phyloP scores from a whole-genome alignment of 1,284 basidiomycete genomes.

The Tranzscheliella williamsii region DNA sequence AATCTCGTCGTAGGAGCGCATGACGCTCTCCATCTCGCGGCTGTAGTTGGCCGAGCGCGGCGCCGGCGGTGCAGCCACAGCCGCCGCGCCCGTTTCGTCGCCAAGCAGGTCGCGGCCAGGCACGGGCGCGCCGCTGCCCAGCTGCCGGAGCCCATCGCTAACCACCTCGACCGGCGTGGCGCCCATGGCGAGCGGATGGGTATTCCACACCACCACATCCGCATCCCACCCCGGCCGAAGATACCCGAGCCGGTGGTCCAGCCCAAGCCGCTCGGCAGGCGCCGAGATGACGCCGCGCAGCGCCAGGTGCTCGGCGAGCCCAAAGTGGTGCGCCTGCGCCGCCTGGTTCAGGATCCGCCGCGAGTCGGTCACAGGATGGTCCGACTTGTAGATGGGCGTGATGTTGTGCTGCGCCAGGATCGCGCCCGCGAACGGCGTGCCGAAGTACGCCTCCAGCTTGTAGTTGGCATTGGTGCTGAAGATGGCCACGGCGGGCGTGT shows the following conservation, averaged over 20 bases:
- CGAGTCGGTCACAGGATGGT: constrained; percentile 75
- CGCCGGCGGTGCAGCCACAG: constrained; percentile 10
- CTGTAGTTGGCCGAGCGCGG: constrained; percentile 29
- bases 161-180: constrained; percentile 67
- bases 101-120: constrained; percentile 8
- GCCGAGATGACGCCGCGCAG: constrained; percentile 76
- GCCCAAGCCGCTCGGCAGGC: constrained; percentile 75
- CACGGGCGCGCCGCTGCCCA: constrained; percentile 25
- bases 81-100: background rate
- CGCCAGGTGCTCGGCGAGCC: constrained; percentile 66
- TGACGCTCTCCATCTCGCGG: constrained; percentile 37
- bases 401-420: constrained; percentile 74
- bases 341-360: constrained; percentile 81
- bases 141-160: constrained; percentile 67
- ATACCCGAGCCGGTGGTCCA: constrained; percentile 79
- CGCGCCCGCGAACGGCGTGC: constrained; percentile 79
- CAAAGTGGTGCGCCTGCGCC: constrained; percentile 79
- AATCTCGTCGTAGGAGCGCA: constrained; percentile 23
- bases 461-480: constrained; percentile 75
- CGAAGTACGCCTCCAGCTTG: constrained; percentile 83
- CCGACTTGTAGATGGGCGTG: constrained; percentile 71
- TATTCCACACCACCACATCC: constrained; percentile 87
- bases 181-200: constrained; percentile 72
- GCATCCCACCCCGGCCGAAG: constrained; percentile 68
- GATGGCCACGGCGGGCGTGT: constrained; percentile 72